Percentiles rank a stretch among this genome's conserved stretches.
phyloP scores from a whole-genome alignment of 1,284 basidiomycete species.

The Naganishia liquefaciens region DNA sequence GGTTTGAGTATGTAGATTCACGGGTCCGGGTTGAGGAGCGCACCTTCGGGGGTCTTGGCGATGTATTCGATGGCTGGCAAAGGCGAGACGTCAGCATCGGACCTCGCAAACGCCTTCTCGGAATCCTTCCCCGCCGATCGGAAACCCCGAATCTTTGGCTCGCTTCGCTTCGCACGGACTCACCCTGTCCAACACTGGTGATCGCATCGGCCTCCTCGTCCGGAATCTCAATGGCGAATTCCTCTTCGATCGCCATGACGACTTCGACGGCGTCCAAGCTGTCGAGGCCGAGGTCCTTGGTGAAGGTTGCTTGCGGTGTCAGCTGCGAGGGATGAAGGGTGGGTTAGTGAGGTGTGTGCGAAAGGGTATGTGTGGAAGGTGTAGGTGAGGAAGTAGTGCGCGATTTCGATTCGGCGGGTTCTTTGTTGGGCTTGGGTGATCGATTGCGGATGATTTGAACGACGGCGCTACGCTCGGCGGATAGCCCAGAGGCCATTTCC shows the following conservation, averaged over 20 bases:
- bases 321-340: constrained; percentile 60
- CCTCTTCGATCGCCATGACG: constrained; percentile 99
- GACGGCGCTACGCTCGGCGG: no score
- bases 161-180: constrained; percentile 38
- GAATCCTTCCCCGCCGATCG: neutral
- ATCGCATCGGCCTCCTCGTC: constrained; percentile 99
- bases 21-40: no score
- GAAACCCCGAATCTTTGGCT: neutral
- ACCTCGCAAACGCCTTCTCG: constrained; percentile 28
- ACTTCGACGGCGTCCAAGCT: constrained; percentile 98
- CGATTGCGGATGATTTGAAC: neutral
- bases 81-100: constrained; percentile 12
- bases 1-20: no score
- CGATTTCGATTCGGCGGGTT: no score
- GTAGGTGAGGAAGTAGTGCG: no score
- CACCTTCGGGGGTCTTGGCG: constrained; percentile 63
- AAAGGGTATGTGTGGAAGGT: neutral
- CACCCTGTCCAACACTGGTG: constrained; percentile 89
- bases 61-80: constrained; percentile 91
- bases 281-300: constrained; percentile 88
- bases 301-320: constrained; percentile 71
- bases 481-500: no score
- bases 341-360: neutral
- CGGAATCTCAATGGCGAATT: constrained; percentile 72
- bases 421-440: neutral